These are phyloP conservation scores for Rhodotorula toruloides DNA, from an alignment of 768 basidiomycete species.

Conservation along the genomic window DNA sequence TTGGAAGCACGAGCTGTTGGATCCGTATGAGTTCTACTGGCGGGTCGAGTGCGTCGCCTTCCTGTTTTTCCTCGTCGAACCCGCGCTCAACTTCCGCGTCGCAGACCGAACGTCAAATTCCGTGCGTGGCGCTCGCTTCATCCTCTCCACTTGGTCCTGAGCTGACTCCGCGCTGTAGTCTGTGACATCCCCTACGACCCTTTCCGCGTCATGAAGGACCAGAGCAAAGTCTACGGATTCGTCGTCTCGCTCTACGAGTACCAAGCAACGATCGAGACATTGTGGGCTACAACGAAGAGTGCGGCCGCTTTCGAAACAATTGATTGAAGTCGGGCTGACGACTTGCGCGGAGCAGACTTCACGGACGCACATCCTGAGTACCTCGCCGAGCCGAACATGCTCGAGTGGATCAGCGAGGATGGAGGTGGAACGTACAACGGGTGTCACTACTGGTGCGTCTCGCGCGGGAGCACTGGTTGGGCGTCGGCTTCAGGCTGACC, in stretches of 20 bases:
- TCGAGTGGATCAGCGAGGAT: constrained; percentile 70
- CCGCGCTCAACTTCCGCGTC: neutral
- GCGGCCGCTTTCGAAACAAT: constrained; percentile 41
- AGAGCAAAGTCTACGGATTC: constrained; percentile 75
- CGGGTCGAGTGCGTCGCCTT: constrained; percentile 62
- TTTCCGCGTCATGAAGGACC: constrained; percentile 71
- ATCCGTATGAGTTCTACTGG: constrained; percentile 78
- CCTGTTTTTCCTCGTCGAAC: neutral
- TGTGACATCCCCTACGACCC: constrained; percentile 55
- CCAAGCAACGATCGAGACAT: constrained; percentile 68
- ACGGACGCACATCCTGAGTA: constrained; percentile 60
- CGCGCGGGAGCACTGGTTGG: neutral
- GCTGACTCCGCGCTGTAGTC: neutral
- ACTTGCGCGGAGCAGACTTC: constrained; percentile 55
- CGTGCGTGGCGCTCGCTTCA: constrained; percentile 57
- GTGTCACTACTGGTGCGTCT: constrained; percentile 26
- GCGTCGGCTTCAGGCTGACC: too few relatives aligned
- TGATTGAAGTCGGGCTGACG: neutral
- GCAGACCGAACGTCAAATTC: constrained; percentile 70
- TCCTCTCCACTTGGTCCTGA: neutral
- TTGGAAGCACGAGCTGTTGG: constrained; percentile 69
- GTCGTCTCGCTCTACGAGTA: constrained; percentile 63
- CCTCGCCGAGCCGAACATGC: constrained; percentile 61
- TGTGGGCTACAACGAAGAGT: constrained; percentile 71
- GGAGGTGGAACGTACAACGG: constrained; percentile 54